Conservation (phyloP, 305 asterid species). For the Fraxinus platypoda region DNA sequence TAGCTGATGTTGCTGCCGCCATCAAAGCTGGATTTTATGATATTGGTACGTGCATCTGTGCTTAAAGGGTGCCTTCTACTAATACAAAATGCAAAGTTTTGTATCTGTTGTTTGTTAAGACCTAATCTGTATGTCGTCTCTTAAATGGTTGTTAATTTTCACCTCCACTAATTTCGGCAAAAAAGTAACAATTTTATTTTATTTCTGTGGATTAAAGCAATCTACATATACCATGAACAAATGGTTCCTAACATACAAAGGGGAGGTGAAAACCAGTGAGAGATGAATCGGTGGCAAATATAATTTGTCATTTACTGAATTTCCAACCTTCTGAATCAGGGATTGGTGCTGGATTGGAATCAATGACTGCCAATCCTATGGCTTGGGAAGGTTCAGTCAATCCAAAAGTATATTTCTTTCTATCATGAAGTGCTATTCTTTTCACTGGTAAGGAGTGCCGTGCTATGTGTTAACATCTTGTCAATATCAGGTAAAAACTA, state of each 20-base stretch:
- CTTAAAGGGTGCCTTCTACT: not conserved
- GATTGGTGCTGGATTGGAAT: conserved; percentile 97
- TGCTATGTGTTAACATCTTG: not conserved
- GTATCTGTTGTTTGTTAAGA: not conserved
- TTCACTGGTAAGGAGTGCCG: not conserved
- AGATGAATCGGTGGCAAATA: not conserved
- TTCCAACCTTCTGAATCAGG: conserved; percentile 44
- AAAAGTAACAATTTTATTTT: not conserved
- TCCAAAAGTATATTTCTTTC: conserved; percentile 59
- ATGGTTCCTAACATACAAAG: not conserved
- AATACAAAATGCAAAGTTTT: not conserved
- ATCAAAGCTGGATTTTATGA: conserved; percentile 98
- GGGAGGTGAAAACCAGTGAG: not conserved
- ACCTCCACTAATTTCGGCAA: not conserved
- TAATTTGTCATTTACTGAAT: not conserved
- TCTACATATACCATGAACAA: not conserved
- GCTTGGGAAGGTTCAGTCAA: conserved; percentile 96
- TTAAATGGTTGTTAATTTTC: not conserved
- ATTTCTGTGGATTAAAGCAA: not conserved
- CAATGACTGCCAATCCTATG: conserved; percentile 88
- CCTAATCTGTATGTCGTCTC: not conserved
- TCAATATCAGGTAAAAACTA: conserved; percentile 57
- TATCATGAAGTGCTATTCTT: conserved; percentile 2
- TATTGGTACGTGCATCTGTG: conserved; percentile 50
- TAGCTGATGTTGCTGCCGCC: conserved; percentile 98